Evolutionary conservation across 1,284 basidiomycete species (phyloP), one percentile per base, ranked within the genome.

Genomic region (Microbotryum saponariae): DNA sequence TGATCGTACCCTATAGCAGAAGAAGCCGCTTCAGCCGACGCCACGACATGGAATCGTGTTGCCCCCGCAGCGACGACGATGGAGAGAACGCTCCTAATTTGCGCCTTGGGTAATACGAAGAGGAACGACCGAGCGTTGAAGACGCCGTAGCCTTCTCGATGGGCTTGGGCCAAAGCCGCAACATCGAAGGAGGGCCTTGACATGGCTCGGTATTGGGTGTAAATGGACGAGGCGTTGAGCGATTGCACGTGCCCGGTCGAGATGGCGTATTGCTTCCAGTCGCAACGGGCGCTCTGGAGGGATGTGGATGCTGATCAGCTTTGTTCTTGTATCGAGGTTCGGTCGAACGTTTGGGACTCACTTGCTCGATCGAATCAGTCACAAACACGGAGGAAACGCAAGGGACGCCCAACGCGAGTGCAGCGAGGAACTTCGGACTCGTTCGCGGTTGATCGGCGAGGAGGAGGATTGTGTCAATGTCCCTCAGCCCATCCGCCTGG

Each of bases 391-490:
- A 74, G 0, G 81, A 81, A n/a, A 94, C 72, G 69, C 89, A 90
- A 1, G 91, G 91, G 54, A 94, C 84, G 7, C 91, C 91, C 31
- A 91, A 77, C 0, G 87, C 89, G 33, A 94, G 79, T 7, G 90
- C 88, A 6, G 86, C 80, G 56, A 93, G 78, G 71, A 83, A 89
- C 73, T 91, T 92, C 5, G 85, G 80, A 64, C 88, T 91, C 62
- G 83, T 81, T 62, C 79, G 81, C 9, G 78, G 73, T 31, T 82
- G 79, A 65, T 87, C 82, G 0, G 86, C 82, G 18, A 90, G 68
- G 27, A 90, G 78, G 72, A 91, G 85, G 27, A 90, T 78, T 18
- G 83, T 81, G 14, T 84, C 79, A 37, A 75, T 58, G 1, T 60
- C 54, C 14, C 62, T 56, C 21, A 62, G 57, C 12, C 59, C 54